phyloP scores from a whole-genome alignment of 306 rosid genomes.

The Vigna nakashimae region DNA sequence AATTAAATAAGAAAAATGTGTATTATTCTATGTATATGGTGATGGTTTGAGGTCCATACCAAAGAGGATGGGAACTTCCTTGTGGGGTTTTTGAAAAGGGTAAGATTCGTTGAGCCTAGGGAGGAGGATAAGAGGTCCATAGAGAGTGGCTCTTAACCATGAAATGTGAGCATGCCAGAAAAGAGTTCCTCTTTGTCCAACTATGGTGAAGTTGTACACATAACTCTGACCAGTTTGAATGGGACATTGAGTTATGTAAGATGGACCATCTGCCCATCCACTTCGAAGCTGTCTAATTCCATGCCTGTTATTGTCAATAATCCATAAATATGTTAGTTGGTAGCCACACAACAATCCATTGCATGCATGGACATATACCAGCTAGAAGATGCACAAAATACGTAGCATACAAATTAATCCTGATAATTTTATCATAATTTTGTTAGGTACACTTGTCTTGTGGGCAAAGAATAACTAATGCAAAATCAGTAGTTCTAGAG shows the following conservation, averaged over 20 bases:
- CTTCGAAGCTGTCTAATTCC: slow-evolving; percentile 67
- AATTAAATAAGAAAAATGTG: not conserved
- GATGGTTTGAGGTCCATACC: slow-evolving; percentile 44
- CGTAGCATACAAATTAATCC: not conserved
- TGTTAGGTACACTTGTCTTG: not conserved
- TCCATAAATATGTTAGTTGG: not conserved
- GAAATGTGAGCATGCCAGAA: slow-evolving; percentile 79
- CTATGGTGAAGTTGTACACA: slow-evolving; percentile 72
- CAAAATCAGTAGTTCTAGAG: not conserved
- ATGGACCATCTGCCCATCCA: slow-evolving; percentile 80
- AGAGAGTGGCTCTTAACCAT: slow-evolving; percentile 72
- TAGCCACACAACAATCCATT: slow-evolving; percentile 24
- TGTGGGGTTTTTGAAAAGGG: slow-evolving; percentile 66
- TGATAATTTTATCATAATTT: not conserved
- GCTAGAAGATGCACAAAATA: not conserved
- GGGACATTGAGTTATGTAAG: slow-evolving; percentile 82
- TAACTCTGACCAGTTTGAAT: slow-evolving; percentile 63
- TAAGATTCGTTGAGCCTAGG: slow-evolving; percentile 60
- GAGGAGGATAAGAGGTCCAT: slow-evolving; percentile 71
- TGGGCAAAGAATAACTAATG: not conserved
- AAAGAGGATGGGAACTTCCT: slow-evolving; percentile 65
- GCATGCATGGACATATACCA: slow-evolving; percentile 31
- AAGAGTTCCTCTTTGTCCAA: slow-evolving; percentile 75
- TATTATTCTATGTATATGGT: not conserved
- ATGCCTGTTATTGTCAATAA: slow-evolving; percentile 56